These are phyloP conservation scores for Ascochyta rabiei DNA, from an alignment of 2,329 filamentous ascomycete species.

Conservation along the genomic window DNA sequence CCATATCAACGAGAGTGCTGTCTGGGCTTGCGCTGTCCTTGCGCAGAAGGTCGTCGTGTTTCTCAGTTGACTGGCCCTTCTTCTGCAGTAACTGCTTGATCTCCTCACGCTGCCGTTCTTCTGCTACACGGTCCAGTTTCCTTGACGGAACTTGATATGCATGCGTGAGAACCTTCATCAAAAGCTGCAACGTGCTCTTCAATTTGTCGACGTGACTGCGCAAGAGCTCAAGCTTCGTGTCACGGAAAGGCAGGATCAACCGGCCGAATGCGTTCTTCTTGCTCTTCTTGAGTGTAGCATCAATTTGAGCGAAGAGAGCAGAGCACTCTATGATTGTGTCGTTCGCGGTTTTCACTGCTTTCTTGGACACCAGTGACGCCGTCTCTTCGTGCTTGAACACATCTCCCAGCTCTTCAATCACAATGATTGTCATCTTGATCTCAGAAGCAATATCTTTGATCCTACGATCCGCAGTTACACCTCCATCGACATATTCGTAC, in stretches of 20 bases:
- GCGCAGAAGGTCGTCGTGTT: constrained; percentile 34
- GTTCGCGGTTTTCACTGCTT: constrained; percentile 33
- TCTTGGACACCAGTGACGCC: constrained; percentile 30
- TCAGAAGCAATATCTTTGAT: constrained; percentile 40
- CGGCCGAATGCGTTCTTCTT: constrained; percentile 34
- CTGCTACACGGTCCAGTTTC: constrained; percentile 32
- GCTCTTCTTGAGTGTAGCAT: constrained; percentile 31
- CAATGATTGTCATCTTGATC: constrained; percentile 34
- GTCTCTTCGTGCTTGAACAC: constrained; percentile 37
- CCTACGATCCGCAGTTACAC: constrained; percentile 36
- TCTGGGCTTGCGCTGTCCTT: constrained; percentile 29
- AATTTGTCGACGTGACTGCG: constrained; percentile 38
- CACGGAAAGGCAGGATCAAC: constrained; percentile 39
- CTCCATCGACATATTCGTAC: constrained; percentile 40
- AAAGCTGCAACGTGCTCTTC: constrained; percentile 38
- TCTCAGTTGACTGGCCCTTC: constrained; percentile 31
- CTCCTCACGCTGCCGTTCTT: constrained; percentile 33
- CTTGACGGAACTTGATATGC: constrained; percentile 35
- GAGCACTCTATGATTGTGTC: constrained; percentile 39
- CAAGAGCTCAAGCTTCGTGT: constrained; percentile 38
- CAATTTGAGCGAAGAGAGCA: constrained; percentile 33
- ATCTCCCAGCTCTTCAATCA: constrained; percentile 36
- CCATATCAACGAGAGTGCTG: constrained; percentile 20
- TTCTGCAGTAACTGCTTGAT: constrained; percentile 31
- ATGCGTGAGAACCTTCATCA: constrained; percentile 38